phyloP scores from a whole-genome alignment of 176 grass and related monocot genomes.

The Oropetium thomaeum region DNA sequence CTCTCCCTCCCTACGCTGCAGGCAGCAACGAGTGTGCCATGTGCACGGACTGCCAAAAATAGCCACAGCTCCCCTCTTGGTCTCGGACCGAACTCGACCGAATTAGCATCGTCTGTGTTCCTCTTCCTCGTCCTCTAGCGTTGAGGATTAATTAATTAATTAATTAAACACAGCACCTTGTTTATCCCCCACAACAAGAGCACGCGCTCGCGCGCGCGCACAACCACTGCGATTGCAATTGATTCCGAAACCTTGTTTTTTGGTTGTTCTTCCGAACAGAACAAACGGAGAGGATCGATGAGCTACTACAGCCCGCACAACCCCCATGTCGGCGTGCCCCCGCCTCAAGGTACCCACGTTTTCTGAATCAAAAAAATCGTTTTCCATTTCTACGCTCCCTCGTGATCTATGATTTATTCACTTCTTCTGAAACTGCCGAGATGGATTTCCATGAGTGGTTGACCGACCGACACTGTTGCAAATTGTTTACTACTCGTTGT shows the following conservation, averaged over 20 bases:
- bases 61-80: neutral
- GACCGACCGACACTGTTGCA: constrained; percentile 31
- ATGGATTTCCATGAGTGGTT: neutral
- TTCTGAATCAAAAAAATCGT: neutral
- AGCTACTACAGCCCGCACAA: constrained; percentile 63
- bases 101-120: neutral
- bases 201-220: neutral
- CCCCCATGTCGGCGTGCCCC: constrained; percentile 40
- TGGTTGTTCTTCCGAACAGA: neutral
- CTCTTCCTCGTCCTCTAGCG: neutral
- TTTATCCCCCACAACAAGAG: neutral
- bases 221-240: neutral
- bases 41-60: constrained; percentile 12
- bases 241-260: neutral
- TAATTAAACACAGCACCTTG: neutral
- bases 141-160: neutral
- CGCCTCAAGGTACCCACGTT: constrained; percentile 34
- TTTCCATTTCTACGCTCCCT: neutral
- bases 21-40: neutral
- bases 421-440: neutral
- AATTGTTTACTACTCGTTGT: neutral
- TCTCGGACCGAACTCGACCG: neutral
- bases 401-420: neutral
- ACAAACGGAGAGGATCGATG: constrained; percentile 21
- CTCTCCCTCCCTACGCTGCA: neutral